These are phyloP conservation scores for Colletotrichum sp. DNA, from an alignment of 2,329 filamentous ascomycete species.

Conservation along the genomic window DNA sequence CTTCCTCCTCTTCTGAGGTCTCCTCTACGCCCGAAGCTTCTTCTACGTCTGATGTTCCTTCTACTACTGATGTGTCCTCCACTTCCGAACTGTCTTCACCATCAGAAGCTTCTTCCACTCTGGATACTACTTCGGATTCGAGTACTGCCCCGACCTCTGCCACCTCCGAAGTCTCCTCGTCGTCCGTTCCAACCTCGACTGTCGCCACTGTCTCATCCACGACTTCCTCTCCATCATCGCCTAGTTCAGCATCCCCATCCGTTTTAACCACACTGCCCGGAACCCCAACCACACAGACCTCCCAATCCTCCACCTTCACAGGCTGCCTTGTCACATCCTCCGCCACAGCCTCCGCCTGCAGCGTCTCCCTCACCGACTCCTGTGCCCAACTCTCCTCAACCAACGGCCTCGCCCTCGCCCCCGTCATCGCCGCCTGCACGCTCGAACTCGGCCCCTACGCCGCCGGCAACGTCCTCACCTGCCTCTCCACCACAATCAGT, in stretches of 20 bases:
- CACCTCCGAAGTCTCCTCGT: background rate
- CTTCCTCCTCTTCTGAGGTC: background rate
- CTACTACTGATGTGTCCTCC: background rate
- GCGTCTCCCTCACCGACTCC: conserved; percentile 6
- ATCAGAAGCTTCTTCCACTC: background rate
- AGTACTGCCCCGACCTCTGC: background rate
- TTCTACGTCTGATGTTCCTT: background rate
- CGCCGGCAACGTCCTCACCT: conserved; percentile 8
- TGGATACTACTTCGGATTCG: background rate
- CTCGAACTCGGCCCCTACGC: conserved; percentile 11
- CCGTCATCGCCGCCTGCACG: conserved; percentile 14
- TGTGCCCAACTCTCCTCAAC: conserved; percentile 2
- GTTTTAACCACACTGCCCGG: background rate
- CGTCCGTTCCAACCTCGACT: background rate
- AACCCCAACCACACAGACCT: background rate
- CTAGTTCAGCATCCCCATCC: background rate
- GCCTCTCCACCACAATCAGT: background rate
- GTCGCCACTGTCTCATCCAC: background rate
- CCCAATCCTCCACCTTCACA: background rate
- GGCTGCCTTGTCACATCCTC: background rate
- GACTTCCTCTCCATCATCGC: background rate
- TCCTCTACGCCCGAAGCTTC: background rate
- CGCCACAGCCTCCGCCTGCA: background rate
- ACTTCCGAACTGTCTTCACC: background rate
- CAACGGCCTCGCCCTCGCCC: conserved; percentile 12